Evolutionary conservation across 2,329 filamentous ascomycete species (phyloP), one percentile per base, ranked within the genome.

Genomic region (Seiridium unicorne): DNA sequence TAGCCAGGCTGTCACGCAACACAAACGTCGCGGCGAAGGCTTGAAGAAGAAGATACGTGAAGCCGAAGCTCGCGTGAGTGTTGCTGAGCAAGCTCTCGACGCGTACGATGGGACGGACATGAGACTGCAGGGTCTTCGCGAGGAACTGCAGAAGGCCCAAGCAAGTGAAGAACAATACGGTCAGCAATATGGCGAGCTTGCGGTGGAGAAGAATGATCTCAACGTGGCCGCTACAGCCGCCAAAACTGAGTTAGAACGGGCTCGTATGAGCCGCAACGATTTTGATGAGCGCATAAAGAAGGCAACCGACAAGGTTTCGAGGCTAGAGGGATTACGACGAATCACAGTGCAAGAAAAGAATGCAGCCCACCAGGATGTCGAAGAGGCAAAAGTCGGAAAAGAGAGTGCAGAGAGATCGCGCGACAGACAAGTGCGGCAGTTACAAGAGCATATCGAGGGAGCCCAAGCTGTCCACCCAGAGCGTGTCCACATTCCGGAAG

Each of bases 41-140:
- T 73, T 92, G 13, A 82, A 83, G 61, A 74, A 84, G 44, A 75
- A 81, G 3, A 71, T 83, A 40, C 88, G 92, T 62, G 75, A 78
- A 56, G 84, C 87, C 5, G 83, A 89, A 56, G 86, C 89, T 56
- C 77, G 80, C 5, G 80, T 90, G 6, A 77, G 81, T 58, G 64
- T 73, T 61, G 67, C 83, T 51, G 68, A 84, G 38, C 84, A 86
- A 58, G 84, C 86, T 49, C 80, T 96, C 44, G 87, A 92, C 63
- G 81, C 77, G 34, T 84, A 85, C 51, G 84, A 90, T 61, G 88
- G 89, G 3, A 85, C 87, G 58, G 91, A 92, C 69, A 88, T 85
- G 54, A 81, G 82, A 57, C 77, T 94, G 1, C 82, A 87, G 51
- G 76, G 77, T 10, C 77, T 92, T 2, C 83, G 83, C 58, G 73